A percentile compares a stretch with the other conserved stretches of the same genome.
phyloP scores from a whole-genome alignment of 2,329 filamentous ascomycete species.

The Paecilomyces niveus region DNA sequence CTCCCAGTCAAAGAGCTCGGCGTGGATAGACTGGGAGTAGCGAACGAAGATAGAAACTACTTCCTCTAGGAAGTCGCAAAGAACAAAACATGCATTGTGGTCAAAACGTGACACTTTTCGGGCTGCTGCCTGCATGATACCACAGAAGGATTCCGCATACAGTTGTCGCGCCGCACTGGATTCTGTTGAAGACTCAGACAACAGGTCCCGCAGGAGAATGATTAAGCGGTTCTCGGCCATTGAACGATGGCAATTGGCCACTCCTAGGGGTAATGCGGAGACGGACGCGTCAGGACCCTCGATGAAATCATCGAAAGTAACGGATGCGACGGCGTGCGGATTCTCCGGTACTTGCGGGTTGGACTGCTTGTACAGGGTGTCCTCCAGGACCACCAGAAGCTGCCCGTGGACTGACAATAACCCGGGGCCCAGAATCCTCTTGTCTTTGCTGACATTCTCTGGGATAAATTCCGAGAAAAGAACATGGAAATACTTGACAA shows the following conservation, averaged over 20 bases:
- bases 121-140: conserved; percentile 65
- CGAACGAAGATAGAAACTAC: conserved; percentile 60
- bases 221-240: conserved; percentile 89
- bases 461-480: conserved; percentile 68
- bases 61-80: conserved; percentile 90
- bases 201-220: conserved; percentile 71
- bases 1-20: conserved; percentile 49
- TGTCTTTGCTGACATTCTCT: conserved; percentile 43
- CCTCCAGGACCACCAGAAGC: conserved; percentile 69
- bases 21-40: conserved; percentile 46
- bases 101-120: conserved; percentile 73
- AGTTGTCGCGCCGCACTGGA: conserved; percentile 54
- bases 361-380: conserved; percentile 70
- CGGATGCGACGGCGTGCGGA: conserved; percentile 41
- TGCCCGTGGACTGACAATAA: conserved; percentile 78
- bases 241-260: conserved; percentile 63
- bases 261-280: conserved; percentile 55
- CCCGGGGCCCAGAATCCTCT: conserved; percentile 62
- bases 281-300: conserved; percentile 60
- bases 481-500: conserved; percentile 80
- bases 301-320: conserved; percentile 62
- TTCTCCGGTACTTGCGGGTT: conserved; percentile 39
- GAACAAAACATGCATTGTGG: conserved; percentile 74
- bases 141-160: conserved; percentile 69
- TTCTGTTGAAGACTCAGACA: conserved; percentile 55